Evolutionary conservation across 305 asterid species (phyloP).

Genomic region (Fraxinus greggii): DNA sequence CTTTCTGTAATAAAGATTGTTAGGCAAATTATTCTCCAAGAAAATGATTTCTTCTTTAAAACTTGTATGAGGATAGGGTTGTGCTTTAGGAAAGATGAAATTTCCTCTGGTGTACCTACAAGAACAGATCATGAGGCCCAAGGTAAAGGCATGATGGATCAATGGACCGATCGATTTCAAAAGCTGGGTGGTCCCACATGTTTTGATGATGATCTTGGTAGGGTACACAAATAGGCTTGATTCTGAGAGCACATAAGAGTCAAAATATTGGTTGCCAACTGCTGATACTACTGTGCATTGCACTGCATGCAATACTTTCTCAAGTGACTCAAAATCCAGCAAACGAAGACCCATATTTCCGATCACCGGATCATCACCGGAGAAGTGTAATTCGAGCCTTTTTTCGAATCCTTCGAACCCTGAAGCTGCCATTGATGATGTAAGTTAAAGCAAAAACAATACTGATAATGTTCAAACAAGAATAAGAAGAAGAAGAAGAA

Average conservation of each 20-base stretch:
- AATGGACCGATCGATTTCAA: conserved; percentile 30
- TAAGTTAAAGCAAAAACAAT: background rate
- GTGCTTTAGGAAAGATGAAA: conserved; percentile 38
- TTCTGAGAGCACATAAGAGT: conserved; percentile 44
- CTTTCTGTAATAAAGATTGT: conserved; percentile 39
- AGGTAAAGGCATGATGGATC: conserved; percentile 24
- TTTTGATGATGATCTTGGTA: conserved; percentile 42
- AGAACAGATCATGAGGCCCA: conserved; percentile 30
- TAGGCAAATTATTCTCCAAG: conserved; percentile 44
- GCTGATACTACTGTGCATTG: conserved; percentile 73
- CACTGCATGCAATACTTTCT: conserved; percentile 50
- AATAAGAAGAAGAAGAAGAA: background rate
- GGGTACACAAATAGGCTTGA: conserved; percentile 48
- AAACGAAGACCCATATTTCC: conserved; percentile 56
- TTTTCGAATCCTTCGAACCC: conserved; percentile 97
- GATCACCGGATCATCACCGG: conserved; percentile 62
- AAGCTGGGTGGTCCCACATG: conserved; percentile 47
- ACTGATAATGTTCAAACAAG: background rate
- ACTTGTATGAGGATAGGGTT: conserved; percentile 37
- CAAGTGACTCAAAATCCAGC: conserved; percentile 43
- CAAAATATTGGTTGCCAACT: conserved; percentile 49
- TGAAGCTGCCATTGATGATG: conserved; percentile 63
- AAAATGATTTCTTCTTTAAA: conserved; percentile 47
- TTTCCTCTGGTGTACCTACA: conserved; percentile 43
- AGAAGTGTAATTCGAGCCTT: conserved; percentile 78